Evolutionary conservation across 768 basidiomycete species (phyloP).

Genomic region (Trametes meyenii): DNA sequence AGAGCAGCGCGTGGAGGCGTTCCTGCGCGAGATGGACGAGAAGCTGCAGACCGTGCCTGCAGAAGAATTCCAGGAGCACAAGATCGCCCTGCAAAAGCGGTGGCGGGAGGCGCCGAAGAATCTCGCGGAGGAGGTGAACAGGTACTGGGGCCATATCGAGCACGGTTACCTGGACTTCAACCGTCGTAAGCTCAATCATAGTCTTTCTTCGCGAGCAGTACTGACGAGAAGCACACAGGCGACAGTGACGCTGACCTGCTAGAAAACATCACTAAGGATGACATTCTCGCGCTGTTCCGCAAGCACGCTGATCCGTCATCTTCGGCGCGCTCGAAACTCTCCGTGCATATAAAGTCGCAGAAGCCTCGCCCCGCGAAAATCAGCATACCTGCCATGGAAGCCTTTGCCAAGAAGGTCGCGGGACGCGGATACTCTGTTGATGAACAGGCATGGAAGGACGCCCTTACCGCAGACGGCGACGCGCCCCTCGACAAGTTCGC

Average conservation of each 20-base stretch:
- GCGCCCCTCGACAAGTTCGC: constrained; percentile 63
- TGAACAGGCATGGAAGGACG: constrained; percentile 52
- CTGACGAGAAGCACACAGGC: constrained; percentile 44
- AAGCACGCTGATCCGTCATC: constrained; percentile 72
- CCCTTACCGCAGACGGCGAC: constrained; percentile 51
- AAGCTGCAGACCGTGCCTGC: constrained; percentile 69
- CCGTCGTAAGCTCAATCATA: constrained; percentile 57
- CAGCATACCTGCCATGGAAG: constrained; percentile 62
- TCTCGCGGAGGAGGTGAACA: constrained; percentile 73
- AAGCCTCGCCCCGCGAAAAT: constrained; percentile 62
- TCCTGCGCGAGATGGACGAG: constrained; percentile 73
- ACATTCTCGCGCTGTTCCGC: constrained; percentile 73
- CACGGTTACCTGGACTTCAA: constrained; percentile 87
- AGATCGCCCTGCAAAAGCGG: constrained; percentile 72
- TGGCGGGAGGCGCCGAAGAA: constrained; percentile 91
- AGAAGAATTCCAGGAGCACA: constrained; percentile 79
- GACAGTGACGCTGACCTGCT: constrained; percentile 72
- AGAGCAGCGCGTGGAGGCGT: constrained; percentile 87
- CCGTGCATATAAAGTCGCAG: constrained; percentile 78
- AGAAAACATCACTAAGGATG: constrained; percentile 67
- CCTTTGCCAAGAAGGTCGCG: constrained; percentile 58
- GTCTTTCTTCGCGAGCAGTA: not conserved
- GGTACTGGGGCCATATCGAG: constrained; percentile 71
- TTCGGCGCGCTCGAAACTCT: constrained; percentile 74
- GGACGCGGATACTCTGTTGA: constrained; percentile 52